Percentiles rank a stretch among this genome's conserved stretches.
These are phyloP conservation scores for Aspergillus floridensis DNA, from an alignment of 2,329 filamentous ascomycete genomes.

Conservation along the genomic window DNA sequence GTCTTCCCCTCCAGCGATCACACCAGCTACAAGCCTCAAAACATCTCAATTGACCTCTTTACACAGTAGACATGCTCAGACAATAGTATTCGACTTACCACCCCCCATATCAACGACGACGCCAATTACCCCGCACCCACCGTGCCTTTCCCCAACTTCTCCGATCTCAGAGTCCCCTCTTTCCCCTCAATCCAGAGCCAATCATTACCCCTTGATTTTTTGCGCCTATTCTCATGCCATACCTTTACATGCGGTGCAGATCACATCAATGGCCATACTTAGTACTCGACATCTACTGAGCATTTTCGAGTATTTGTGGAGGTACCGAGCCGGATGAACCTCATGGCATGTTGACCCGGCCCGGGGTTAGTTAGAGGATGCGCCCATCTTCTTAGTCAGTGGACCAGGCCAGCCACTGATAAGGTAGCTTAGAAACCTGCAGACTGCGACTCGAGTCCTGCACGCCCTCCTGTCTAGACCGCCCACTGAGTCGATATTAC, in stretches of 20 bases:
- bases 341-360: background rate
- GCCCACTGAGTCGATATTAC: background rate
- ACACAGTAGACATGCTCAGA: too few relatives aligned
- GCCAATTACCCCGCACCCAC: background rate
- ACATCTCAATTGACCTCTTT: too few relatives aligned
- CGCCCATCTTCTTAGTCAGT: slow-evolving; percentile 14
- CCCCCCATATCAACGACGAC: too few relatives aligned
- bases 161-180: background rate
- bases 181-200: background rate
- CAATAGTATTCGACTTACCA: too few relatives aligned
- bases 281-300: too few relatives aligned
- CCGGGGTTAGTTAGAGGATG: background rate
- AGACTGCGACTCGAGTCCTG: background rate
- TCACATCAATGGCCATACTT: too few relatives aligned
- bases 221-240: too few relatives aligned
- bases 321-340: background rate
- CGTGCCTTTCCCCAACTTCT: background rate
- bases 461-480: slow-evolving; percentile 1
- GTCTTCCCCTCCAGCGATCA: too few relatives aligned
- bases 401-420: slow-evolving; percentile 13
- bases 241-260: too few relatives aligned
- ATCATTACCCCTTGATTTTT: background rate
- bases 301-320: background rate
- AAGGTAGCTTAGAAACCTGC: background rate
- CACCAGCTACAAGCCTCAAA: too few relatives aligned